A percentile compares a stretch with the other conserved stretches of the same genome.
These are phyloP conservation scores for Scheffersomyces insectosa DNA, from an alignment of 1,139 yeast genomes.

Conservation along the genomic window DNA sequence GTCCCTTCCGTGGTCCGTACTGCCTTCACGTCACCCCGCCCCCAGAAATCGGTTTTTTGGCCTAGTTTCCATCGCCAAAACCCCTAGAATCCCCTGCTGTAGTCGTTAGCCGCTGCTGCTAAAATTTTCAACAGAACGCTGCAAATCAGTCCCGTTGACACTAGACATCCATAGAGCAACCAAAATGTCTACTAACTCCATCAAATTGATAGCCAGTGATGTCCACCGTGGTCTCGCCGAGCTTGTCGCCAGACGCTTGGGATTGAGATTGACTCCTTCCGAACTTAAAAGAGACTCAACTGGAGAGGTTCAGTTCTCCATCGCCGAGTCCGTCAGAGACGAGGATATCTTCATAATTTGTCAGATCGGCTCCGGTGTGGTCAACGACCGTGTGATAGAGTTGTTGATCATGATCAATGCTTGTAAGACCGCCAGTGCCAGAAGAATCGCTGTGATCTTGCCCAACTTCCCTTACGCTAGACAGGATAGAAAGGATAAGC, in stretches of 20 bases:
- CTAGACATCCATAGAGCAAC: too few relatives aligned
- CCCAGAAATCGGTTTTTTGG: too few relatives aligned
- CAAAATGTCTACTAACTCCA: slow-evolving; percentile 54
- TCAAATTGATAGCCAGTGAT: slow-evolving; percentile 85
- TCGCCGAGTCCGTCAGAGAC: slow-evolving; percentile 94
- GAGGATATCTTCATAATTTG: slow-evolving; percentile 85
- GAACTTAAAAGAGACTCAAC: slow-evolving; percentile 72
- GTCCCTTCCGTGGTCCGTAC: too few relatives aligned
- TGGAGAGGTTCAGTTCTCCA: slow-evolving; percentile 49
- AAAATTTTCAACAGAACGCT: too few relatives aligned
- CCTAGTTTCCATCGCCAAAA: too few relatives aligned
- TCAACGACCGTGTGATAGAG: slow-evolving; percentile 87
- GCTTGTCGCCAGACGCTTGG: slow-evolving; percentile 66
- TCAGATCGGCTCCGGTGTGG: slow-evolving; percentile 90
- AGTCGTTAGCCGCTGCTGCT: too few relatives aligned
- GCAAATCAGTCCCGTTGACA: too few relatives aligned
- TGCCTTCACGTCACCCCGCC: too few relatives aligned
- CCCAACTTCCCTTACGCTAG: slow-evolving; percentile 98
- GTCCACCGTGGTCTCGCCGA: slow-evolving; percentile 89
- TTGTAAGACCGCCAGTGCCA: slow-evolving; percentile 92
- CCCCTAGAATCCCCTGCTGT: too few relatives aligned
- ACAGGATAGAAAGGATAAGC: slow-evolving; percentile 95
- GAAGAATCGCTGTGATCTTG: slow-evolving; percentile 91
- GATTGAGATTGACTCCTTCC: slow-evolving; percentile 55
- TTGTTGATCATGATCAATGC: slow-evolving; percentile 90